phyloP scores from a whole-genome alignment of 2,329 filamentous ascomycete genomes.

The Trichoderma atrobrunneum region DNA sequence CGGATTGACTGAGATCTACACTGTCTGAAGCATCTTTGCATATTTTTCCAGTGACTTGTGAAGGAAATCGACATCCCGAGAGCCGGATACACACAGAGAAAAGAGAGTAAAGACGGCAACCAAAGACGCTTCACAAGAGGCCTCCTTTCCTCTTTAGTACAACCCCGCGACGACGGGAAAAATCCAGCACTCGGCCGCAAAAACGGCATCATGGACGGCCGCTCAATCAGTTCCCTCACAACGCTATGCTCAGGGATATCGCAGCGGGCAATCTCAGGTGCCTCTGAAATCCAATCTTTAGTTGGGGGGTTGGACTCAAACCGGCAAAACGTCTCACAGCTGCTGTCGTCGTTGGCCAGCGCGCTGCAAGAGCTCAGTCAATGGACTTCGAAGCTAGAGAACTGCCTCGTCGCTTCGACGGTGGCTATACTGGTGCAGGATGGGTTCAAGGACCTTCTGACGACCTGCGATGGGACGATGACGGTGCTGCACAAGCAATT shows the following conservation, averaged over 20 bases:
- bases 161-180: background rate
- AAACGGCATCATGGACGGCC: constrained; percentile 31
- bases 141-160: background rate
- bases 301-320: constrained; percentile 21
- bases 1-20: background rate
- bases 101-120: background rate
- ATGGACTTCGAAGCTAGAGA: constrained; percentile 27
- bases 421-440: constrained; percentile 34
- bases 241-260: constrained; percentile 32
- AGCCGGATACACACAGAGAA: background rate
- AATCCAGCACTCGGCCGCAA: background rate
- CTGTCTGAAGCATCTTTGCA: background rate
- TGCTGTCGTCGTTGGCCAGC: constrained; percentile 27
- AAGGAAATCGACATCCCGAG: background rate
- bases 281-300: constrained; percentile 32
- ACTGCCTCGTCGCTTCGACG: constrained; percentile 25
- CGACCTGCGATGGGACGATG: constrained; percentile 30
- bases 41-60: background rate
- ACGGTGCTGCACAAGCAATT: constrained; percentile 36
- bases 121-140: background rate
- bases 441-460: constrained; percentile 28
- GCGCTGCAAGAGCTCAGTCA: constrained; percentile 30
- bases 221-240: constrained; percentile 35
- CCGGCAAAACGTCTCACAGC: constrained; percentile 20
- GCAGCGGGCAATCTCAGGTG: constrained; percentile 30